These are phyloP conservation scores for Zymoseptoria crescenta DNA, from an alignment of 2,329 filamentous ascomycete species.

Conservation along the genomic window DNA sequence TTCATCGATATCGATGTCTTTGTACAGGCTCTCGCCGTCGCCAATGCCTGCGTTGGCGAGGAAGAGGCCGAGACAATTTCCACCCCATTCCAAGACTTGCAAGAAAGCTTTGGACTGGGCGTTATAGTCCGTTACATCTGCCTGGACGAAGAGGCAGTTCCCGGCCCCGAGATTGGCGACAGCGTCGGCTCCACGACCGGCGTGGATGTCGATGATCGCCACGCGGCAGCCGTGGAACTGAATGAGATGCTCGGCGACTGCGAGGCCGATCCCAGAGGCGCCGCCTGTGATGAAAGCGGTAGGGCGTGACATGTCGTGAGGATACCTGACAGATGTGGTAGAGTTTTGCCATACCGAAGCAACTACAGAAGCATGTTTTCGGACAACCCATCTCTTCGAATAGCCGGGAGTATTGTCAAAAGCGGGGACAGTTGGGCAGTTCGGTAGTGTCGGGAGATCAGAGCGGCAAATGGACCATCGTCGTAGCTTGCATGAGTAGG, in stretches of 20 bases:
- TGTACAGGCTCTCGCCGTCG: conserved; percentile 33
- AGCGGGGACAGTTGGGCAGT: not conserved
- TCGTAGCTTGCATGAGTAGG: not conserved
- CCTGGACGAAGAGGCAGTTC: conserved; percentile 13
- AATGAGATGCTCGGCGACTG: conserved; percentile 19
- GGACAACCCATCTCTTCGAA: not conserved
- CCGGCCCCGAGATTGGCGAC: conserved; percentile 8
- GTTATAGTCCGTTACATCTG: conserved; percentile 35
- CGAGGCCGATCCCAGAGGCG: conserved; percentile 18
- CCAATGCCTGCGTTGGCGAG: conserved; percentile 39
- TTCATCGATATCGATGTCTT: conserved; percentile 26
- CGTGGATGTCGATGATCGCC: conserved; percentile 15
- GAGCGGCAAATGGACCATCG: not conserved
- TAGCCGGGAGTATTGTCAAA: not conserved
- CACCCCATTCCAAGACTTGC: conserved; percentile 35
- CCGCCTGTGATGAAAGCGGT: conserved; percentile 18
- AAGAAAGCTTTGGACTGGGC: conserved; percentile 35
- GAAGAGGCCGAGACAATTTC: conserved; percentile 34
- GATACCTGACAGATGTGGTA: too few species aligned
- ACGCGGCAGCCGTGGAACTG: conserved; percentile 15
- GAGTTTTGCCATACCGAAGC: too few species aligned
- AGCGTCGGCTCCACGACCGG: conserved; percentile 10
- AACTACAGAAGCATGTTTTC: not conserved
- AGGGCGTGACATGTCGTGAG: conserved; percentile 8
- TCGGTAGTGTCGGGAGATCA: not conserved